Base-by-base conservation (phyloP, 140 eudicot species). In the Artemisia princeps region DNA sequence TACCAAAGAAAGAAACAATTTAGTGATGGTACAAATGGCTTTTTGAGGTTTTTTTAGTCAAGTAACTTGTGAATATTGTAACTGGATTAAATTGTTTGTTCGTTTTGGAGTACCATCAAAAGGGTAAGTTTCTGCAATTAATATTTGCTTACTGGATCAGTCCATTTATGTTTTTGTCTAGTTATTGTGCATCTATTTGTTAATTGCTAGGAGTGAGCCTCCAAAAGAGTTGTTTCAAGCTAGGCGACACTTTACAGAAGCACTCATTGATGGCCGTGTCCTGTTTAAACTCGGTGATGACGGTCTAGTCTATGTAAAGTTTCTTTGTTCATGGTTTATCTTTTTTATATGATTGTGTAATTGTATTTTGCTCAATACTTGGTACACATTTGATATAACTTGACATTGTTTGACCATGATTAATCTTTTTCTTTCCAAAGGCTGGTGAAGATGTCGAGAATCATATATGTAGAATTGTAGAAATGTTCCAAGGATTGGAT, bases 401-500 rank as follows among this genome's bases (percentile, higher is more conserved):
- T 15, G 11, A 8, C 72, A 67, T 12, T 45, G 11, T 45, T 45
- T 45, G 13, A 8, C 13, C 37, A 4, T 17, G 19, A 17, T 45
- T 45, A 11, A 7, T 52, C 33, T 56, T 28, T 11, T 48, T 66
- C 2, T 26, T 65, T 45, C 10, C 4, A 13, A 52, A 82, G 87
- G 87, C 84, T 28, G 87, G 77, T 15, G 87, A 80, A 0, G 90
- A 82, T 2, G 67, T 76, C 13, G 79, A 70, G 1, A 49, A 65
- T 55, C 88, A 76, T 62, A 92, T 92, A 0, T 80, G 99, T 28
- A 84, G 83, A 75, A 71, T 92, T 1, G 70, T 88, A 0, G 99
- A 92, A 67, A 45, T 92, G 80, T 92, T 92, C 64, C 86, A 92
- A 59, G 95, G 84, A 22, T 73, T 67, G 1, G 90, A 88, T 63